These are phyloP conservation scores for Colletotrichum eremochloae DNA, from an alignment of 2,329 filamentous ascomycete genomes.

Conservation along the genomic window DNA sequence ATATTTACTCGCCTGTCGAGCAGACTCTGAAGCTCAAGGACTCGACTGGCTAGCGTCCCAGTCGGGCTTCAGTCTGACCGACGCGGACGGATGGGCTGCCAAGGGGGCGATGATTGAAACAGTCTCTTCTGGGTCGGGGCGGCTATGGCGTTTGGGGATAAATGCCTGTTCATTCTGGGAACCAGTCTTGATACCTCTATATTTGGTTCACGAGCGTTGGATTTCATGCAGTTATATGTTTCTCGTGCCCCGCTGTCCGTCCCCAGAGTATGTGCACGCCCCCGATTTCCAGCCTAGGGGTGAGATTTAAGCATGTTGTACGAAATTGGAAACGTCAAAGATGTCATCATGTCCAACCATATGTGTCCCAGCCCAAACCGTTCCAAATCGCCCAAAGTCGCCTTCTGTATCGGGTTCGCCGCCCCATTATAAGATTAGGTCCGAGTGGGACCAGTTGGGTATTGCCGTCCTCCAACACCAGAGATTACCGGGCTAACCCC, in stretches of 20 bases:
- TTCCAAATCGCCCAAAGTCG: conserved; percentile 14
- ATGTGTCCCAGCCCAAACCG: not conserved
- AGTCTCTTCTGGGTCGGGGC: too few relatives aligned
- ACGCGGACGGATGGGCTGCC: too few relatives aligned
- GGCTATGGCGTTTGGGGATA: not conserved
- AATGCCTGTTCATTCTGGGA: not conserved
- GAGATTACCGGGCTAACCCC: conserved; percentile 37
- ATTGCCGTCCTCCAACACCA: conserved; percentile 42
- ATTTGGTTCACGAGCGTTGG: not conserved
- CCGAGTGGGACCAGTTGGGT: conserved; percentile 41
- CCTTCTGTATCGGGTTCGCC: conserved; percentile 15
- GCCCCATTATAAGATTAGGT: conserved; percentile 21
- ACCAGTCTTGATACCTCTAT: not conserved
- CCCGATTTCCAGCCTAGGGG: conserved; percentile 1
- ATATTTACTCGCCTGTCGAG: not conserved
- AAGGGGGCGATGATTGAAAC: not conserved
- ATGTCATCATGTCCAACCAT: not conserved
- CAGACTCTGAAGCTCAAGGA: conserved; percentile 1
- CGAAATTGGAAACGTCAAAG: conserved; percentile 17
- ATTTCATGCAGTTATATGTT: not conserved
- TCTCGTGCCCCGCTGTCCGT: conserved; percentile 15
- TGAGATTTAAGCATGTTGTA: conserved; percentile 11
- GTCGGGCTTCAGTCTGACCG: not conserved
- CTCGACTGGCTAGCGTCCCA: not conserved
- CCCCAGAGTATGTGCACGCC: conserved; percentile 12